Percentiles rank a stretch among this genome's conserved stretches.
Evolutionary conservation across 2,329 filamentous ascomycete genomes (phyloP).

Genomic region (Cercospora zeae-maydis): DNA sequence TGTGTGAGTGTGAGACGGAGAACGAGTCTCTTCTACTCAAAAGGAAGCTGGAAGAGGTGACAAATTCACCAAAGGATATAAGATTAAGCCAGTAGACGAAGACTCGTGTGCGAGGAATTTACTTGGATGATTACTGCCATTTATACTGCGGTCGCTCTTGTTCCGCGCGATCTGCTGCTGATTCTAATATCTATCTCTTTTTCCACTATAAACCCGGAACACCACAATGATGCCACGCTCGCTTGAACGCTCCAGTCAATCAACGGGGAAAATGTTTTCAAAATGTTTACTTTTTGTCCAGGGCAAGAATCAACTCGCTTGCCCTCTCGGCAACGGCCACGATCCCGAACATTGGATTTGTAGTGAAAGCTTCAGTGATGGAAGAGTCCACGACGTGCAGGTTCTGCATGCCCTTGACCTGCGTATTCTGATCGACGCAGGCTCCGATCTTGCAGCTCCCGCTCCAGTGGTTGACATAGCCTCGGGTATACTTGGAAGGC

Average conservation of each 20-base stretch:
- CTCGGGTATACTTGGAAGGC: slow-evolving; percentile 47
- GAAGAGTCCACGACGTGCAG: slow-evolving; percentile 52
- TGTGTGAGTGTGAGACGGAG: background rate
- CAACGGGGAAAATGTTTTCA: background rate
- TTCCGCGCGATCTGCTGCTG: background rate
- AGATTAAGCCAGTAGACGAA: background rate
- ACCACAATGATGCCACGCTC: too few species aligned
- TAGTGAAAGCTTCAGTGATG: slow-evolving; percentile 50
- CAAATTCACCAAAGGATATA: background rate
- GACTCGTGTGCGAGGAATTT: background rate
- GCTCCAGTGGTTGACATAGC: slow-evolving; percentile 54
- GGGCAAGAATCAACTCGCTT: slow-evolving; percentile 47
- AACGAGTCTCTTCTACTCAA: background rate
- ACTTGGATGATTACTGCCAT: too few species aligned
- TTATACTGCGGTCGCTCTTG: too few species aligned
- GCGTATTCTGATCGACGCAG: slow-evolving; percentile 49
- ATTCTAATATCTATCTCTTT: background rate
- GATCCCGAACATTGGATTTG: slow-evolving; percentile 54
- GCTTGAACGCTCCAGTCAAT: slow-evolving; percentile 6
- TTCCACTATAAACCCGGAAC: too few species aligned
- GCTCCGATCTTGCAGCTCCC: slow-evolving; percentile 50
- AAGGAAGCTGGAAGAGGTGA: background rate
- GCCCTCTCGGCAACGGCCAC: slow-evolving; percentile 55
- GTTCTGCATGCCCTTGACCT: slow-evolving; percentile 50
- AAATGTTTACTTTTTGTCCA: slow-evolving; percentile 17